Percentiles rank a stretch among this genome's conserved stretches.
These are phyloP conservation scores for Amauroascus verrucosus DNA, from an alignment of 2,329 filamentous ascomycete genomes.

Conservation along the genomic window DNA sequence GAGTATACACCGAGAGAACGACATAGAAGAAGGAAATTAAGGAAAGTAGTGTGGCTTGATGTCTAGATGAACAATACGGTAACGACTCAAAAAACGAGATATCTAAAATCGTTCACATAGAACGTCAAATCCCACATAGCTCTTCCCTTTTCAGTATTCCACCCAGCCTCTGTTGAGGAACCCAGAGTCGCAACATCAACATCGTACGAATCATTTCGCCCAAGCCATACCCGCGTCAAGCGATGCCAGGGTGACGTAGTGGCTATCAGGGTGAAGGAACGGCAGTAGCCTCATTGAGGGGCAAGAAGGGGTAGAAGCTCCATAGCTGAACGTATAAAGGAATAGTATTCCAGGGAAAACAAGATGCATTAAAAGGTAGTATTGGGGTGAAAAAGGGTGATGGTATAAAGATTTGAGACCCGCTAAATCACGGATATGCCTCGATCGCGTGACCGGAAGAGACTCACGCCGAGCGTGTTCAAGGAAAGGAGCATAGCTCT, in stretches of 20 bases:
- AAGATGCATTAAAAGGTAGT: constrained; percentile 4
- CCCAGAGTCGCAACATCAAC: background rate
- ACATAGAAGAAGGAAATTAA: background rate
- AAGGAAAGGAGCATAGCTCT: background rate
- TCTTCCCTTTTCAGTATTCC: background rate
- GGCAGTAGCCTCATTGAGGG: background rate
- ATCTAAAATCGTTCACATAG: background rate
- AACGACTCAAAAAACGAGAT: background rate
- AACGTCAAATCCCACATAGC: background rate
- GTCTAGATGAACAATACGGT: background rate
- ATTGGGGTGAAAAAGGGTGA: background rate
- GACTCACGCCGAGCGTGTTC: background rate
- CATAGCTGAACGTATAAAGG: background rate
- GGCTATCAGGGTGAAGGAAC: background rate
- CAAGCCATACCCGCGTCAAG: background rate
- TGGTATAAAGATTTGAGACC: background rate
- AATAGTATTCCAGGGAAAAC: background rate
- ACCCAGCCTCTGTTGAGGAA: constrained; percentile 1
- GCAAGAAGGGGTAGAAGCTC: background rate
- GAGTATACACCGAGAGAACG: background rate
- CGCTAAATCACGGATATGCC: background rate
- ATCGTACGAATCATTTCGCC: background rate
- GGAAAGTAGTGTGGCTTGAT: background rate
- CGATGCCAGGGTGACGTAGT: background rate
- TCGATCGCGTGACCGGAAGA: background rate